Evolutionary conservation across 768 basidiomycete species (phyloP), one percentile per base, ranked within the genome.

Genomic region (Amanita exitialis): DNA sequence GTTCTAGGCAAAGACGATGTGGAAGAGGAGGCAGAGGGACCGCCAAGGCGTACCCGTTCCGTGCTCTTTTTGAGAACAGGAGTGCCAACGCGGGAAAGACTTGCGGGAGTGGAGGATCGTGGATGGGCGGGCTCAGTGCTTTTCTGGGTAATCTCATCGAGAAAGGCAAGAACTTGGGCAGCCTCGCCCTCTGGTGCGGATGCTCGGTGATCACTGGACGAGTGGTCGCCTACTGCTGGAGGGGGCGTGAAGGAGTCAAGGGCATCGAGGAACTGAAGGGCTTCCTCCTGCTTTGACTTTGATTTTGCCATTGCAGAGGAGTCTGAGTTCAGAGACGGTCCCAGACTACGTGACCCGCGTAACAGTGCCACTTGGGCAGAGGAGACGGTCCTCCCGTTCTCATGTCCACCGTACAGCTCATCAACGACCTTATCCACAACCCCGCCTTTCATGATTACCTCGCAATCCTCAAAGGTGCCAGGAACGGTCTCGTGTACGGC

Each of bases 101-200:
- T 44, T 13, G 50, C 28, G 9, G 50, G 50, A 21, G 76, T 67
- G 13, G 82, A 67, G 3, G 78, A 60, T 23, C 84, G 80, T 12
- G 42, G 25, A 15, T 49, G 49, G 16, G 83, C 79, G 10, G 87
- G 84, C 56, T 87, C 88, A 5, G 84, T 75, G 65, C 83, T 86
- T 68, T 91, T 94, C 78, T 90, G 89, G 0, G 89, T 92, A 56
- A 95, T 90, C 68, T 96, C 90, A 64, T 96, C 90, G 37, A 96
- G 79, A 72, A 94, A 95, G 13, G 91, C 92, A 23, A 94, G 79
- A 21, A 89, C 92, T 55, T 90, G 88, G 0, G 66, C 68, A 2
- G 84, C 81, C 52, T 93, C 86, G 28, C 80, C 82, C 55, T 78
- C 78, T 37, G 57, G 52, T 49, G 60, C 58, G 39, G 64, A 52